Conservation (phyloP, 805 yeast genomes). For the Suhomyces kilbournensis region DNA sequence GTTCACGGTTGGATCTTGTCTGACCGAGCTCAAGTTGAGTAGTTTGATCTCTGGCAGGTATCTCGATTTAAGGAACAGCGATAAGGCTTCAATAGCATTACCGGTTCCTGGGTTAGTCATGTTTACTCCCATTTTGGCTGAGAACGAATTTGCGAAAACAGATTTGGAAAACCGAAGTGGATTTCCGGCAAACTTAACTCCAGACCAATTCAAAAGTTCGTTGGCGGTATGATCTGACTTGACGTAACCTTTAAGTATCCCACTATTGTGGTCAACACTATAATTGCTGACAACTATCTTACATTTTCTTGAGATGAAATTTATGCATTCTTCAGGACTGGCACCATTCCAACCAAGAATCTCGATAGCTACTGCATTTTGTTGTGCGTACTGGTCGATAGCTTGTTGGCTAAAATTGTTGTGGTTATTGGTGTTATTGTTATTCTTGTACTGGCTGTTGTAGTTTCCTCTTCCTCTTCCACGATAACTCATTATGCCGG, state of each 20-base stretch:
- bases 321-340: constrained; percentile 59
- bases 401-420: constrained; percentile 17
- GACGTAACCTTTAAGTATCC: constrained; percentile 60
- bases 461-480: constrained; percentile 29
- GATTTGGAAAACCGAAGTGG: constrained; percentile 51
- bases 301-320: constrained; percentile 68
- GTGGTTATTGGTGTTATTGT: constrained; percentile 15
- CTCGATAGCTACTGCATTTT: constrained; percentile 50
- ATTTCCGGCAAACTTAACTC: constrained; percentile 80
- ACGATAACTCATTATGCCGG: constrained; percentile 33
- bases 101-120: constrained; percentile 10
- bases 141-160: constrained; percentile 13
- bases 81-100: constrained; percentile 61
- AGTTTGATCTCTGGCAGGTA: constrained; percentile 63
- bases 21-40: constrained; percentile 65
- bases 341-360: constrained; percentile 84
- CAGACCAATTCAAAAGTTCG: constrained; percentile 58
- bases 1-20: constrained; percentile 58
- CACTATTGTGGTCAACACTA: constrained; percentile 45
- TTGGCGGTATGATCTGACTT: constrained; percentile 54
- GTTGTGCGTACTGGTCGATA: constrained; percentile 26
- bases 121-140: constrained; percentile 10
- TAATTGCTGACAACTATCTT: constrained; percentile 53
- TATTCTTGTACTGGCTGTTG: constrained; percentile 11
- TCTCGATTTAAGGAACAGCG: constrained; percentile 58